Base-by-base conservation (phyloP, 1,284 basidiomycete species). In the Omphalotus olearius region DNA sequence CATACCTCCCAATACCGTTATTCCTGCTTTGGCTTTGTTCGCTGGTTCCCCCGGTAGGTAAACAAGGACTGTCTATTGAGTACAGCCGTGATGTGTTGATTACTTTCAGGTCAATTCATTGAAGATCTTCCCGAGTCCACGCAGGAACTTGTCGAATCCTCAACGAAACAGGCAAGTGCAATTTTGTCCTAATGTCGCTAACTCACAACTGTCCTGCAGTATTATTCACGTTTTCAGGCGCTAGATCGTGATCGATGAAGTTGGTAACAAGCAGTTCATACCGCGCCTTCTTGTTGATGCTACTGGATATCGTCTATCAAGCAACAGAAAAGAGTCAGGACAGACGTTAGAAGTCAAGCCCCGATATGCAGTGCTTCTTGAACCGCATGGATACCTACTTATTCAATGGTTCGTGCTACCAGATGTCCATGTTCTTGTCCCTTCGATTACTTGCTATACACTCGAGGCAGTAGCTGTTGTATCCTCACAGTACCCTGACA, bases 111-210 rank as follows among this genome's bases (percentile, higher is more conserved):
- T 13, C 80, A 80, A 9, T 88, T 92, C 56, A 66, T 91, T 1
- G 86, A 85, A 62, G 88, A 93, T 60, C 78, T 98, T 6, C 90
- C 95, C 1, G 96, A 98, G 68, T 91, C 92, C 23, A 92, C 88
- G 16, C 87, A 91, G 62, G 92, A 94, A 59, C 77, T 83, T 54
- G 79, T 88, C 3, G 91, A 94, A 66, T 75, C 80, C 0, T 78
- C 81, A 54, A 88, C 88, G 10, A 97, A 96, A 64, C 79, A 81
- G 43, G 53, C 47, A 25, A 40, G 36, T 50, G 1, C 38, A 6
- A 35, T n/a, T n/a, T n/a, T n/a, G n/a, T n/a, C n/a, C 28, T 1
- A 9, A 2, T 16, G 10, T 14, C 26, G 28, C 14, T 28, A 17
- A 10, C 6, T 13, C 20, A 38, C 33, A 41, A 26, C 9, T 35